Base-by-base conservation (phyloP, 257 asterid species). In the Gentiana straminea region DNA sequence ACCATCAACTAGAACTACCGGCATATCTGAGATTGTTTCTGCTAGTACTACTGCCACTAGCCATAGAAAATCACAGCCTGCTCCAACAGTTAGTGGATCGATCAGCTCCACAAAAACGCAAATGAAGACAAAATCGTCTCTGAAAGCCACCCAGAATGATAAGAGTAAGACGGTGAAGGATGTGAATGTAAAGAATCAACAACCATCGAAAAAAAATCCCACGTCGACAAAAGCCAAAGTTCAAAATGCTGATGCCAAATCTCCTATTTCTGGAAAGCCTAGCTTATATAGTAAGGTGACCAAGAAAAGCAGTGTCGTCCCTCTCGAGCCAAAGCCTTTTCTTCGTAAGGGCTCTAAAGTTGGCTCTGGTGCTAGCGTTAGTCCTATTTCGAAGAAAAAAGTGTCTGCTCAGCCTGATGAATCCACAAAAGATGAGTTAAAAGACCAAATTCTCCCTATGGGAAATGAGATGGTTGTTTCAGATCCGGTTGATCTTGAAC, bases 271-370 rank as follows among this genome's bases (percentile, higher is more conserved):
- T 12, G 67, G 74, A 35, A 86, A 82, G 69, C 89, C 96, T 63
- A 81, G 79, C 68, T 63, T 77, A 59, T 78, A 80, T 57, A 77
- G 66, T 80, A 92, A 84, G 80, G 87, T 70, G 13, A 72, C 95
- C 73, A 92, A 77, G 86, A 92, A 86, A 75, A 81, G 89, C 78
- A 88, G 86, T 36, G 86, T 92, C 65, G 99, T 92, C 54, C 99
- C 97, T 32, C 64, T 92, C 61, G 97, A 89, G 77, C 71, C 99
- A 53, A 92, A 92, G 79, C 81, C 99, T 59, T 89, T 79, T 78
- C 89, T 89, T 47, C 94, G 97, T 6, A 92, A 80, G 70, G 94
- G 95, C 58, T 70, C 96, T 56, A 75, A 82, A 64, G 75, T 78
- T 50, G 24, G 24, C 24, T 15, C 24, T 15, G 64, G 73, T 63